phyloP scores from a whole-genome alignment of 208 protist species.

The Leishmania lainsoni region DNA sequence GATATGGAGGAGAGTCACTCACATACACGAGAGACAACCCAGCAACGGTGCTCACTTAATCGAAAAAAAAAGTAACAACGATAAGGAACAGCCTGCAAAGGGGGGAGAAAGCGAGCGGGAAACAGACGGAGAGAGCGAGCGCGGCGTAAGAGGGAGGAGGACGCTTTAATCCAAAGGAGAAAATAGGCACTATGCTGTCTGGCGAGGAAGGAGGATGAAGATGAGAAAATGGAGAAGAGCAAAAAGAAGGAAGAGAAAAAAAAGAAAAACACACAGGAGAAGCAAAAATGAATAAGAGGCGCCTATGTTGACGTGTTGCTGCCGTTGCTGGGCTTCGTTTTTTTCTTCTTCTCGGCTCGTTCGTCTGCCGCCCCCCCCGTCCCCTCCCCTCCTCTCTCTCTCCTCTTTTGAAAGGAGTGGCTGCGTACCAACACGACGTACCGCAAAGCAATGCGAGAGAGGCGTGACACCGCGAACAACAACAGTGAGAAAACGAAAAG shows the following conservation, averaged over 20 bases:
- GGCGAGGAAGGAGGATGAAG: neutral
- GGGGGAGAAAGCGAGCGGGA: too few relatives aligned
- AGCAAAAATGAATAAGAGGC: neutral
- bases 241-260: neutral
- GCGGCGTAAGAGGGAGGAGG: neutral
- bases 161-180: neutral
- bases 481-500: neutral
- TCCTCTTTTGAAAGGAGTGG: neutral
- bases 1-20: neutral
- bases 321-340: too few relatives aligned
- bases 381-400: too few relatives aligned
- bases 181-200: neutral
- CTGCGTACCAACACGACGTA: neutral
- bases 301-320: neutral
- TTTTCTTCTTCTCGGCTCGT: too few relatives aligned
- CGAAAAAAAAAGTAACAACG: slow-evolving; percentile 4
- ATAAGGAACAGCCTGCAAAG: neutral
- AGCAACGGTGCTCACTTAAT: neutral
- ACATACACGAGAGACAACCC: neutral
- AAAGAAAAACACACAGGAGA: neutral
- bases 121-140: neutral
- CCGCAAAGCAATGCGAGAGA: neutral
- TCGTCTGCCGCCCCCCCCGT: too few relatives aligned
- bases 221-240: neutral
- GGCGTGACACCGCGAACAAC: too few relatives aligned